Percentiles rank a stretch among this genome's conserved stretches.
phyloP scores from a whole-genome alignment of 2,329 filamentous ascomycete species.

The Alternaria atra region DNA sequence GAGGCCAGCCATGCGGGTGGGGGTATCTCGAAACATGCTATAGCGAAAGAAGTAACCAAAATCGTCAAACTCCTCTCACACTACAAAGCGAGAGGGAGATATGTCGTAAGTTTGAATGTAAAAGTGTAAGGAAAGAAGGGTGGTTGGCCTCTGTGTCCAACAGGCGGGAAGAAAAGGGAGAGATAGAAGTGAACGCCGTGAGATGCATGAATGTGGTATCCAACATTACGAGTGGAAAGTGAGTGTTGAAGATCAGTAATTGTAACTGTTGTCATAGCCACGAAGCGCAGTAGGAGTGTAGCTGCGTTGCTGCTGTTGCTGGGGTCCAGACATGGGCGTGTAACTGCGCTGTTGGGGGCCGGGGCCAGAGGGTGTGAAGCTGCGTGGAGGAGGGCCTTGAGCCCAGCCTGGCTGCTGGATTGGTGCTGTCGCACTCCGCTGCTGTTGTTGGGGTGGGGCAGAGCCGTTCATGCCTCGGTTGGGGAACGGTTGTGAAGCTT shows the following conservation, averaged over 20 bases:
- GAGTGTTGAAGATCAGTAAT: conserved; percentile 21
- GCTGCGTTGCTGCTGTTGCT: conserved; percentile 4
- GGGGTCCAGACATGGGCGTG: conserved; percentile 13
- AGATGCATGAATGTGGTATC: conserved; percentile 20
- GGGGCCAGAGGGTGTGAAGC: conserved; percentile 13
- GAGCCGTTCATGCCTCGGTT: conserved; percentile 38
- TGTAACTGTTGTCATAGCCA: conserved; percentile 30
- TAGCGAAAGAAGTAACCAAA: conserved; percentile 18
- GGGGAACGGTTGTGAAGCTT: conserved; percentile 44
- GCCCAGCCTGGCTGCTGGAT: conserved; percentile 42
- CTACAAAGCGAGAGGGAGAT: neutral
- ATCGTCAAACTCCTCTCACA: conserved; percentile 8
- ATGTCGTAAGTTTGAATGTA: conserved; percentile 9
- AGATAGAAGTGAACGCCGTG: conserved; percentile 29
- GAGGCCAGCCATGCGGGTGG: conserved; percentile 41
- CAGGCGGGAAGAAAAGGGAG: conserved; percentile 10
- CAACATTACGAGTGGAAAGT: conserved; percentile 7
- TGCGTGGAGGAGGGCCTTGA: conserved; percentile 16
- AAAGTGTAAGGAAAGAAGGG: conserved; percentile 1
- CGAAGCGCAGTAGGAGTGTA: conserved; percentile 2
- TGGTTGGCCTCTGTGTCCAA: conserved; percentile 25
- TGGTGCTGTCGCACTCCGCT: conserved; percentile 48
- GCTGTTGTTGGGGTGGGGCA: conserved; percentile 35
- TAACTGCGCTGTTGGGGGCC: conserved; percentile 17
- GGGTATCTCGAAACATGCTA: conserved; percentile 47